Evolutionary conservation across 2,329 filamentous ascomycete genomes (phyloP), one percentile per base, ranked within the genome.

Genomic region (Alternaria brassicicola): DNA sequence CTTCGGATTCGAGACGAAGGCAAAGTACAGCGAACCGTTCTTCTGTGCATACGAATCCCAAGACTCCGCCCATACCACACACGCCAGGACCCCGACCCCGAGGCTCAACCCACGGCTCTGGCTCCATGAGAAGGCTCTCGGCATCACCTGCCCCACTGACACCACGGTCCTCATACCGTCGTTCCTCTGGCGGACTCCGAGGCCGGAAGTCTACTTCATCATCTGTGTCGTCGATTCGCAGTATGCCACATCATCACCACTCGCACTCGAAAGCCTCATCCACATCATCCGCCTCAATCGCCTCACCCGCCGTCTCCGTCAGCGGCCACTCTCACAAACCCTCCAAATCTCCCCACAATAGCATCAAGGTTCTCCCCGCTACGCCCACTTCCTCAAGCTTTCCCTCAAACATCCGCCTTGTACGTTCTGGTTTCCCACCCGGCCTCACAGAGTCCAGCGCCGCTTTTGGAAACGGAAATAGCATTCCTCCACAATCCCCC

Each of bases 141-240:
- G 80, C 96, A 9, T 96, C 92, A 0, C 95, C 95, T 0, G 89
- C 89, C 3, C 94, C 95, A 0, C 78, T 97, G 38, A 98, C 95
- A 0, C 94, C 95, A 3, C 89, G 93, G 36, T 93, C 92, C 5
- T 91, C 91, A 1, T 90, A 96, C 69, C 88, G 95, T 10, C 89
- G 93, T 33, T 88, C 92, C 2, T 96, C 92, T 5, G 87, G 85
- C 41, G 93, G 94, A 28, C 84, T 98, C 42, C 87, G 93, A 26
- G 94, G 95, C 35, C 88, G 95, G 60, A 98, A 98, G 76, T 98
- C 94, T 0, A 99, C 95, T 0, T 97, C 93, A 0, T 97, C 93
- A 0, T 98, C 93, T 0, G 88, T 99, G 15, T 97, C 93, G 1
- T 97, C 93, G 0, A 89, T 99, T 56, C 89, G 95, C 57, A 96